Conservation (phyloP, 108 stramenopile species). For the Aurantiochytrium sp. region DNA sequence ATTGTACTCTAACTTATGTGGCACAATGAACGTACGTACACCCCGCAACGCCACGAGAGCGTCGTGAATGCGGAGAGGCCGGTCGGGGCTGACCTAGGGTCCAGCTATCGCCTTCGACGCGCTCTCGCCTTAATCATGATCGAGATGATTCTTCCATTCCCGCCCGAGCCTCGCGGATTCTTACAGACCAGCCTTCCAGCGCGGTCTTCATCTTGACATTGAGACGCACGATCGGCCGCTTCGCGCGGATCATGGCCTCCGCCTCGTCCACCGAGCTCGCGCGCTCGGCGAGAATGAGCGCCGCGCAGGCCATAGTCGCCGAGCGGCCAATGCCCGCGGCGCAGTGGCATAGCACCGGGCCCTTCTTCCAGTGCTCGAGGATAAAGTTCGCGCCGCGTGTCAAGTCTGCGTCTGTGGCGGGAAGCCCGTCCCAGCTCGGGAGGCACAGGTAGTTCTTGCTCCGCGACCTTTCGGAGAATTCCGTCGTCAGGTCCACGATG, state of each 20-base stretch:
- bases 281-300: background rate
- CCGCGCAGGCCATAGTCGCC: background rate
- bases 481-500: conserved; percentile 18
- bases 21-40: too few species aligned
- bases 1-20: too few species aligned
- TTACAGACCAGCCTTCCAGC: background rate
- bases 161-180: too few species aligned
- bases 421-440: background rate
- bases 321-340: conserved; percentile 16
- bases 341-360: background rate
- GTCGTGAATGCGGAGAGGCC: too few species aligned
- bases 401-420: background rate
- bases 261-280: background rate
- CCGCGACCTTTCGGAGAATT: conserved; percentile 12
- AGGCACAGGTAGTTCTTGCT: background rate
- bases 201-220: background rate
- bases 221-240: background rate
- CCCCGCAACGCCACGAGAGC: too few species aligned
- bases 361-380: background rate
- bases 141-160: too few species aligned
- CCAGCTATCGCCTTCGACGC: too few species aligned
- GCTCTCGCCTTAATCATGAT: too few species aligned
- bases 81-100: too few species aligned
- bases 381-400: background rate
- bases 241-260: background rate